These are phyloP conservation scores for Entomortierella beljakovae DNA, from an alignment of 192 early-diverging fungal species.

Conservation along the genomic window DNA sequence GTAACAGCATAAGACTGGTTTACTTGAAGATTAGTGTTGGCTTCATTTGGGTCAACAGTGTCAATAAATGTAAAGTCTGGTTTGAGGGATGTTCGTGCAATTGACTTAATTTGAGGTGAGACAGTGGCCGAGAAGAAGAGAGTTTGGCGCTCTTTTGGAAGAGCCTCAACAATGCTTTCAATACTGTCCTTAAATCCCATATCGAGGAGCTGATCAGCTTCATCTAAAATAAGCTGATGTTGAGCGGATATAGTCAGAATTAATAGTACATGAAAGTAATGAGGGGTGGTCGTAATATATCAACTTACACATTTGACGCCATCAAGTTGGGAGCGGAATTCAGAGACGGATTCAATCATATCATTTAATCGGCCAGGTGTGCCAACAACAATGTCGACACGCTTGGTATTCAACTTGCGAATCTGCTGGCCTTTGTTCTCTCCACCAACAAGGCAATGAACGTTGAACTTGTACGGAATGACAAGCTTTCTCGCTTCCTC, in stretches of 20 bases:
- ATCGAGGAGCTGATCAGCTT: constrained; percentile 95
- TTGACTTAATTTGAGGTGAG: constrained; percentile 71
- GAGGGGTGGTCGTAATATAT: neutral
- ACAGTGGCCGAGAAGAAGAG: constrained; percentile 96
- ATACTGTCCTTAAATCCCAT: constrained; percentile 94
- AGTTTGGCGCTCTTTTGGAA: constrained; percentile 84
- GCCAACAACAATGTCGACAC: constrained; percentile 90
- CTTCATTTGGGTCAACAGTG: constrained; percentile 87
- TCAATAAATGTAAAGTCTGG: constrained; percentile 70
- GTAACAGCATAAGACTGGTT: constrained; percentile 80
- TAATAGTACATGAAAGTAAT: neutral
- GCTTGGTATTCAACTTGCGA: constrained; percentile 53
- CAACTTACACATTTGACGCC: constrained; percentile 63
- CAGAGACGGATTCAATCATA: constrained; percentile 65
- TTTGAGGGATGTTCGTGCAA: constrained; percentile 74
- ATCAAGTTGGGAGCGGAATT: constrained; percentile 62
- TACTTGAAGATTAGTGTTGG: constrained; percentile 83
- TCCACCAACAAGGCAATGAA: constrained; percentile 84
- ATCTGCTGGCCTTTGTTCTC: constrained; percentile 71
- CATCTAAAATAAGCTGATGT: constrained; percentile 84
- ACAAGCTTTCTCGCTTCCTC: constrained; percentile 77
- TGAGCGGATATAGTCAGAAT: neutral
- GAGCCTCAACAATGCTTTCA: constrained; percentile 67
- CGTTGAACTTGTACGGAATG: constrained; percentile 67
- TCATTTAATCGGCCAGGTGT: constrained; percentile 95